phyloP scores from a whole-genome alignment of 306 rosid genomes.

The Ceratonia siliqua region DNA sequence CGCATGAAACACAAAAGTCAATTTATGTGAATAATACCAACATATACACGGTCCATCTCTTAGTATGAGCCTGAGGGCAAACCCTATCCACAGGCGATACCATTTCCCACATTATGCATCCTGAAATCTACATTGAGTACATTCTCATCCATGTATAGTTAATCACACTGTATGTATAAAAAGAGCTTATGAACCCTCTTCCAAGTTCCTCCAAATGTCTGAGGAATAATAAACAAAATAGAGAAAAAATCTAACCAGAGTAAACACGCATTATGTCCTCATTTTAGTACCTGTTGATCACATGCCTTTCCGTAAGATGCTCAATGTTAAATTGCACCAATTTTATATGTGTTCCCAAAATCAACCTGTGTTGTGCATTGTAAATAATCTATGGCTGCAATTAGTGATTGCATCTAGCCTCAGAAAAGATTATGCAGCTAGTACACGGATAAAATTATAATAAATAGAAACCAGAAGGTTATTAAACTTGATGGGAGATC shows the following conservation, averaged over 20 bases:
- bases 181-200: not conserved
- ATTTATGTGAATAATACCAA: not conserved
- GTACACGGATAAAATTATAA: not conserved
- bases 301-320: not conserved
- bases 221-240: not conserved
- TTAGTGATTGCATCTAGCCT: conserved; percentile 17
- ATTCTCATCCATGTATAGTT: not conserved
- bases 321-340: not conserved
- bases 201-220: not conserved
- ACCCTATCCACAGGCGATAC: not conserved
- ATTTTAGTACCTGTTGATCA: not conserved
- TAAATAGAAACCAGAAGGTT: not conserved
- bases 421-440: not conserved
- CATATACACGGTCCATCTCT: not conserved
- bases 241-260: not conserved
- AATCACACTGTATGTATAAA: not conserved
- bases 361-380: not conserved
- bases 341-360: not conserved
- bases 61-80: not conserved
- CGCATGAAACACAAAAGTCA: not conserved
- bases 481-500: conserved; percentile 9
- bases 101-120: not conserved
- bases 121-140: not conserved
- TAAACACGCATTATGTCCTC: not conserved
- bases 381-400: conserved; percentile 4